Evolutionary conservation across 495 filamentous ascomycete species (phyloP).

Genomic region (Lasiosphaeria ovina): DNA sequence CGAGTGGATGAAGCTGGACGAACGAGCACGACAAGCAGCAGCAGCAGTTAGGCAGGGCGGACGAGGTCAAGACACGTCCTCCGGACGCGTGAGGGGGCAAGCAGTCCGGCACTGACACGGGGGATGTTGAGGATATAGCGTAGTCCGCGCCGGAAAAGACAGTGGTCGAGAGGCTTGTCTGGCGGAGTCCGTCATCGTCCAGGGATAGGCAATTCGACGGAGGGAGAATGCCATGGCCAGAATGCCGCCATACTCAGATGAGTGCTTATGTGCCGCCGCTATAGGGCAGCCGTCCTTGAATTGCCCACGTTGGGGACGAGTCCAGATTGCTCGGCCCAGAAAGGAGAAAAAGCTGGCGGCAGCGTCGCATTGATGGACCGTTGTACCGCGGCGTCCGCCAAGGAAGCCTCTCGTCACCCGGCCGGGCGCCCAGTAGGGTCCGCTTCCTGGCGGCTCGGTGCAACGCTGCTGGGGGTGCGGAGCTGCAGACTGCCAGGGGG

Average conservation of each 20-base stretch:
- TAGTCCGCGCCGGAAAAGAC: neutral
- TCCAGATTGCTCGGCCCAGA: slow-evolving; percentile 8
- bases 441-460: slow-evolving; percentile 13
- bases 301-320: neutral
- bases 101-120: neutral
- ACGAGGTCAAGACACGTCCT: neutral
- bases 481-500: slow-evolving; percentile 13
- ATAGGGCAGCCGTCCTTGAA: slow-evolving; percentile 1
- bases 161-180: neutral
- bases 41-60: neutral
- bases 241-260: neutral
- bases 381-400: slow-evolving; percentile 1
- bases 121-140: neutral
- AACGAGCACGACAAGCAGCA: neutral
- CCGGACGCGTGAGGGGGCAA: neutral
- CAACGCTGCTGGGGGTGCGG: slow-evolving; percentile 14
- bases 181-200: neutral
- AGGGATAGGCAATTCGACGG: neutral
- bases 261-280: slow-evolving; percentile 1
- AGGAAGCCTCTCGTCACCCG: slow-evolving; percentile 9
- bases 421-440: slow-evolving; percentile 17
- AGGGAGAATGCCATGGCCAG: slow-evolving; percentile 1
- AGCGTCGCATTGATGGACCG: slow-evolving; percentile 20
- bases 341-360: slow-evolving; percentile 5
- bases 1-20: neutral